Base-by-base conservation (phyloP, 2,329 filamentous ascomycete genomes). In the Alternaria ventricosa region DNA sequence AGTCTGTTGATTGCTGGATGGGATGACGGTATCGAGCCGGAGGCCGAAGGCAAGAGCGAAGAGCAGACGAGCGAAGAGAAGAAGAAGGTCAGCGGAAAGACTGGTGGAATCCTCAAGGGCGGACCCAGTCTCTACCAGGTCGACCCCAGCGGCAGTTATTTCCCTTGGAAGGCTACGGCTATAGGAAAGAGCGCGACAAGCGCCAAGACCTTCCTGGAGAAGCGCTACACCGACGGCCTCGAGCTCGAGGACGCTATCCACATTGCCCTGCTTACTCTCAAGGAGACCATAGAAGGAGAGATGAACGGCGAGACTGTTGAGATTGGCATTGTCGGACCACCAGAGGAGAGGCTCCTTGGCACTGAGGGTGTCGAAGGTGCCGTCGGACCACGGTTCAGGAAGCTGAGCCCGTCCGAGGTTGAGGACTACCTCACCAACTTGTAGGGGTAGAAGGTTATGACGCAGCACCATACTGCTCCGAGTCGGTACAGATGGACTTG, bases 361-460 rank as follows among this genome's bases (percentile, higher is more conserved):
- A 92, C 94, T 66, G 94, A 97, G 81, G 94, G 94, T 65, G 92
- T 96, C 11, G 91, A 95, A 76, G 92, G 92, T 66, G 92, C 92
- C 20, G 88, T 89, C 71, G 94, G 94, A 47, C 94, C 94, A 62
- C 88, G 94, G 68, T 97, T 97, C 88, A 88, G 94, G 82, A 97
- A 97, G 87, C 85, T 99, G 82, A 97, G 89, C 76, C 94, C 97
- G 77, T 93, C 97, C 84, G 96, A 99, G 85, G 98, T 99, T 78
- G 96, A 99, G 86, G 96, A 99, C 82, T 99, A 99, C 85, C 85
- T 99, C 82, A 98, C 96, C 82, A 98, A 97, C 88, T 89, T 99
- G 88, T 98, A 87, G 89, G 69, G 59, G 88, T 98, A 87, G 89
- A 69, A 57, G 45, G 27, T 25, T 56, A 46, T 30, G 22, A 45